phyloP scores from a whole-genome alignment of 140 eudicot species.

The Anethum foeniculum region DNA sequence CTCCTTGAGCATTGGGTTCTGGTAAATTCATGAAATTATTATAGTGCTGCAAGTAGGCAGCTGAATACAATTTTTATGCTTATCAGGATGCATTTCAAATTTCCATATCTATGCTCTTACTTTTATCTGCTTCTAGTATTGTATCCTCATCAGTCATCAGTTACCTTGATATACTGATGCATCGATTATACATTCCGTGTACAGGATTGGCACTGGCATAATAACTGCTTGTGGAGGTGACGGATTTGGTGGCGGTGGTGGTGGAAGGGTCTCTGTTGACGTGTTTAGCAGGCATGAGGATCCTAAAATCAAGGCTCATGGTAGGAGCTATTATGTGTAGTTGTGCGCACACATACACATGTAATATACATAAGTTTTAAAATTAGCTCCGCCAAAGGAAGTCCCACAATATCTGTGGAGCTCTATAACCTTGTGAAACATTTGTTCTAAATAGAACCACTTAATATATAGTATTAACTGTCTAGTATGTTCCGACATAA shows the following conservation, averaged over 20 bases:
- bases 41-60: not conserved
- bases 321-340: conserved; percentile 31
- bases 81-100: not conserved
- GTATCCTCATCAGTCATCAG: not conserved
- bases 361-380: not conserved
- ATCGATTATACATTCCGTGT: conserved; percentile 8
- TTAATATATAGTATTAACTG: not conserved
- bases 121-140: not conserved
- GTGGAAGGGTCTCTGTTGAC: conserved; percentile 89
- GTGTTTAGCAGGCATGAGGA: conserved; percentile 96
- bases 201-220: conserved; percentile 79
- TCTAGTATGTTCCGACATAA: not conserved
- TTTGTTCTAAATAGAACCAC: not conserved
- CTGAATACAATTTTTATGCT: not conserved
- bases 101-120: not conserved
- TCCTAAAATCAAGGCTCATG: conserved; percentile 59
- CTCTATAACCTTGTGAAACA: not conserved
- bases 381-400: not conserved
- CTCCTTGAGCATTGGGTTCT: not conserved
- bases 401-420: not conserved
- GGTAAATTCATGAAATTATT: not conserved
- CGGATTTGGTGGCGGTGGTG: conserved; percentile 98
- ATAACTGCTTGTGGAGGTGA: conserved; percentile 84
- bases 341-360: conserved; percentile 1
- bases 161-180: not conserved